Base-by-base conservation (phyloP, 2,329 filamentous ascomycete species). In the Rhytidhysteron rufulum region DNA sequence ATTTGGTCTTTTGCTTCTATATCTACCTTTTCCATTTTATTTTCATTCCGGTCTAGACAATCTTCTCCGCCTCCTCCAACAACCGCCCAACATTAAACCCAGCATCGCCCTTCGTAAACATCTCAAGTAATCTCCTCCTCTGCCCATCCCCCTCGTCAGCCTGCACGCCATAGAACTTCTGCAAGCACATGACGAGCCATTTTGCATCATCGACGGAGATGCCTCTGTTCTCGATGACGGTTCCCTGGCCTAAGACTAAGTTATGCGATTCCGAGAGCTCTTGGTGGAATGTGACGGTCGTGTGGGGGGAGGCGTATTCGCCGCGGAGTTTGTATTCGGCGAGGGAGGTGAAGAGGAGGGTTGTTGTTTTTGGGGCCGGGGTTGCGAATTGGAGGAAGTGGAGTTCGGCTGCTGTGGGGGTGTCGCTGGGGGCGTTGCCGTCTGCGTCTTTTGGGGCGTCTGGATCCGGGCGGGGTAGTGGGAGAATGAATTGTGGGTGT, bases 351-450 rank as follows among this genome's bases (percentile, higher is more conserved):
- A 98, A 97, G 24, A 98, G 81, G 5, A 97, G 69, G 22, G 70
- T 78, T 1, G 69, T 68, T 1, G 72, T 74, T 2, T 75, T 68
- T 3, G 74, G 72, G 0, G 82, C 76, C 44, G 95, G 90, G 67
- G 95, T 96, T 0, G 86, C 86, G 88, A 94, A 98, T 68, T 98
- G 91, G 47, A 98, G 69, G 66, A 95, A 95, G 68, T 98, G 93
- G 33, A 98, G 89, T 66, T 97, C 93, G 34, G 89, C 88, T 37
- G 87, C 88, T 16, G 37, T 17, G 10, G 8, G 13, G 8, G 13
- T 13, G n/a, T n/a, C n/a, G n/a, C n/a, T n/a, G n/a, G n/a, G n/a
- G 15, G 41, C 42, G 46, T 78, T 71, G 3, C 67, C 67, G 45
- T 66, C 65, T 6, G 17, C 33, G 16, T 10, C 18, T 15, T n/a